Percentiles rank a stretch among this genome's conserved stretches.
Evolutionary conservation across 179 eudicot species (phyloP).

Genomic region (Drosera spatulata): DNA sequence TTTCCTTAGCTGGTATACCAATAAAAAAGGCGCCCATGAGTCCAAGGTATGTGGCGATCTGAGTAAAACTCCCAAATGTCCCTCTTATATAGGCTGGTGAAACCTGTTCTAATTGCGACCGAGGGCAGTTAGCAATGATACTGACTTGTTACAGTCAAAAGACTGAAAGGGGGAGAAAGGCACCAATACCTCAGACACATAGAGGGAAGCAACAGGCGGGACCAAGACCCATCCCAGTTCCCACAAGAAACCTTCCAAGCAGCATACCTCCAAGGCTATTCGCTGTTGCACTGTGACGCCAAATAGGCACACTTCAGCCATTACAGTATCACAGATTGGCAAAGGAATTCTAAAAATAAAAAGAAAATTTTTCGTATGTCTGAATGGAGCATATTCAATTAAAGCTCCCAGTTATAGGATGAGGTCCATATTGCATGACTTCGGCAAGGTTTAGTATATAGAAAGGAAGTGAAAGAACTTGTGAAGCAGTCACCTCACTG

Average conservation of each 20-base stretch:
- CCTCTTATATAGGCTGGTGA: slow-evolving; percentile 87
- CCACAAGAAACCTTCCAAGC: slow-evolving; percentile 81
- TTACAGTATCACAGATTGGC: slow-evolving; percentile 13
- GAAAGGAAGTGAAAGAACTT: not conserved
- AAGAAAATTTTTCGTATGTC: too few relatives aligned
- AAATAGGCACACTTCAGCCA: slow-evolving; percentile 8
- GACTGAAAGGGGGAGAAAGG: not conserved
- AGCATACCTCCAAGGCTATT: slow-evolving; percentile 62
- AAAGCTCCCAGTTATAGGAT: not conserved
- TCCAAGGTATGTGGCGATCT: slow-evolving; percentile 84
- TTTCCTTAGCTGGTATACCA: slow-evolving; percentile 73
- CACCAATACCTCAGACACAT: slow-evolving; percentile 65
- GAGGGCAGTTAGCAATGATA: slow-evolving; percentile 4
- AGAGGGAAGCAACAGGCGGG: slow-evolving; percentile 88
- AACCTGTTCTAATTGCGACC: slow-evolving; percentile 37
- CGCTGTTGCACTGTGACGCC: slow-evolving; percentile 50
- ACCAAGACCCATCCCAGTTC: slow-evolving; percentile 89
- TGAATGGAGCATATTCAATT: too few relatives aligned
- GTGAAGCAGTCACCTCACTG: slow-evolving; percentile 35
- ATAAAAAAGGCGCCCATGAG: slow-evolving; percentile 53
- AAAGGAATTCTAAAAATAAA: not conserved
- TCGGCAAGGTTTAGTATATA: not conserved
- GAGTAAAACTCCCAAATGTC: slow-evolving; percentile 84
- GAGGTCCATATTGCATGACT: not conserved
- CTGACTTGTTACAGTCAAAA: not conserved